These are phyloP conservation scores for Conticribra weissflogii DNA, from an alignment of 108 stramenopile species.

Conservation along the genomic window DNA sequence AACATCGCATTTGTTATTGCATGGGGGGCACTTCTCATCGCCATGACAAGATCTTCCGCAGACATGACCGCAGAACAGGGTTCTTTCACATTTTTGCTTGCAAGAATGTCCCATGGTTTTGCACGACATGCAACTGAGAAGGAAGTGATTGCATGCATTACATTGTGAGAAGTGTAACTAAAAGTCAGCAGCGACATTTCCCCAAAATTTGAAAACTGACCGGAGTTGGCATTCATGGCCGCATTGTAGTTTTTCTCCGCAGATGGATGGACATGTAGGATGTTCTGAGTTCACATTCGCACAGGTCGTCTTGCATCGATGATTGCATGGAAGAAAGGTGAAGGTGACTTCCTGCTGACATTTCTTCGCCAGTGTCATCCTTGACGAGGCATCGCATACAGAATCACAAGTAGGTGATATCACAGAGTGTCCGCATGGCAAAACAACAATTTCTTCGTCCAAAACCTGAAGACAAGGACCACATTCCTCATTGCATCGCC, in stretches of 20 bases:
- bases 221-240: slow-evolving; percentile 37
- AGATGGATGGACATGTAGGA: slow-evolving; percentile 39
- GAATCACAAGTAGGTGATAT: slow-evolving; percentile 39
- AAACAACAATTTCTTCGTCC: slow-evolving; percentile 12
- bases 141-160: too few relatives aligned
- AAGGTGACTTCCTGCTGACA: slow-evolving; percentile 25
- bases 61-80: slow-evolving; percentile 51
- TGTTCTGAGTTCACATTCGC: slow-evolving; percentile 32
- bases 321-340: slow-evolving; percentile 30
- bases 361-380: slow-evolving; percentile 10
- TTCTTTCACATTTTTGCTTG: slow-evolving; percentile 47
- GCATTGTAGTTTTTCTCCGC: slow-evolving; percentile 25
- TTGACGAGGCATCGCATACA: slow-evolving; percentile 23
- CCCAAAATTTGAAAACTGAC: slow-evolving; percentile 1
- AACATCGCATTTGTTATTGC: slow-evolving; percentile 21
- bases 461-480: slow-evolving; percentile 38
- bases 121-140: too few relatives aligned
- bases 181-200: too few relatives aligned
- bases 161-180: too few relatives aligned
- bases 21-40: slow-evolving; percentile 37
- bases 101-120: slow-evolving; percentile 42
- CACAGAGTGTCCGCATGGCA: slow-evolving; percentile 43
- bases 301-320: slow-evolving; percentile 35
- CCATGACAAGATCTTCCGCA: slow-evolving; percentile 44
- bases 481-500: slow-evolving; percentile 42